These are phyloP conservation scores for Naganishia onofrii DNA, from an alignment of 768 basidiomycete genomes.

Conservation along the genomic window DNA sequence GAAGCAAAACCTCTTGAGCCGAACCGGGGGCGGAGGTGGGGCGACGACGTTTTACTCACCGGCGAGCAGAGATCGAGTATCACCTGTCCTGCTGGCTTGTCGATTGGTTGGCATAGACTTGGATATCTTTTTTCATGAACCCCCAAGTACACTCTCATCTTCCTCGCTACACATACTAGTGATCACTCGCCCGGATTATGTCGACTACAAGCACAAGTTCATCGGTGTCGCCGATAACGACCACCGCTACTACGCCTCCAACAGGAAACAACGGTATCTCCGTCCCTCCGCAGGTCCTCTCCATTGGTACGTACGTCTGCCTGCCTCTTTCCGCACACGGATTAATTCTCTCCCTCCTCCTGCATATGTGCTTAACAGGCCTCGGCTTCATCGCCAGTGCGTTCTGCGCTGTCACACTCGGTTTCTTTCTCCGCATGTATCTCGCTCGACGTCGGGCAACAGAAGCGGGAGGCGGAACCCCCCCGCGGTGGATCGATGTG, in stretches of 20 bases:
- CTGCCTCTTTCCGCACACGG: not conserved
- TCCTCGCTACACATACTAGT: too few relatives aligned
- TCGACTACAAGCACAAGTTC: not conserved
- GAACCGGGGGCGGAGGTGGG: too few relatives aligned
- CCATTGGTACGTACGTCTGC: not conserved
- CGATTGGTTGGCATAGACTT: too few relatives aligned
- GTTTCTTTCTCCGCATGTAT: conserved; percentile 21
- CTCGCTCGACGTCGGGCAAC: not conserved
- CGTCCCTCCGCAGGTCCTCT: conserved; percentile 13
- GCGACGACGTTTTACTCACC: too few relatives aligned
- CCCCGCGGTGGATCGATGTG: conserved; percentile 12
- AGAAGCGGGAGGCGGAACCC: not conserved
- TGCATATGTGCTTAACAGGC: not conserved
- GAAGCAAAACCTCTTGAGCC: too few relatives aligned
- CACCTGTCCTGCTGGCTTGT: too few relatives aligned
- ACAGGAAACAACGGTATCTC: not conserved
- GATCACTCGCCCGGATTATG: too few relatives aligned
- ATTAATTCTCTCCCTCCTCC: not conserved
- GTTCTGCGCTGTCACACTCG: not conserved
- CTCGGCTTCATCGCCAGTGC: conserved; percentile 19
- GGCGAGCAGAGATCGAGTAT: too few relatives aligned
- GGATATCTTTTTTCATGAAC: too few relatives aligned
- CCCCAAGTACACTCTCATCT: too few relatives aligned
- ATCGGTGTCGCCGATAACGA: not conserved
- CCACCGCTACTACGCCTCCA: not conserved